Conservation (phyloP, 2,329 filamentous ascomycete genomes). For the Hypoxylon sp. region DNA sequence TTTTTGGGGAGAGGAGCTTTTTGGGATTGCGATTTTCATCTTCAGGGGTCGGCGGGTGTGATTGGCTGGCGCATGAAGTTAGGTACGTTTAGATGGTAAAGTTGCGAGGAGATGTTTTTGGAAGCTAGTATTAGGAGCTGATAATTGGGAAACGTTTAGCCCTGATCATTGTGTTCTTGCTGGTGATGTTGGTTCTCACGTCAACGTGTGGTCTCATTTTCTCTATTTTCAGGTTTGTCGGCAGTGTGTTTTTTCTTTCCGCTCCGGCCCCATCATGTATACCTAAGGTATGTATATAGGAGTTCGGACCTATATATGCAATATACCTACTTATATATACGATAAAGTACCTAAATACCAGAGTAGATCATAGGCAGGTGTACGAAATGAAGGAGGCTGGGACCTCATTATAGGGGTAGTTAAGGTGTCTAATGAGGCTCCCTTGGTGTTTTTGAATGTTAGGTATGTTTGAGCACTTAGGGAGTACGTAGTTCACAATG, state of each 20-base stretch:
- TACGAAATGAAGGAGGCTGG: neutral
- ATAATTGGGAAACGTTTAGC: conserved; percentile 8
- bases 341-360: neutral
- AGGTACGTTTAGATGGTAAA: conserved; percentile 11
- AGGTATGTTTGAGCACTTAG: neutral
- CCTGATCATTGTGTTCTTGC: neutral
- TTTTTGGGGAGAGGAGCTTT: conserved; percentile 3
- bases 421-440: neutral
- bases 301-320: no score
- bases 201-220: neutral
- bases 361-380: neutral
- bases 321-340: no score
- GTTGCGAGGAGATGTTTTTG: conserved; percentile 12
- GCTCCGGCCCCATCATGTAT: neutral
- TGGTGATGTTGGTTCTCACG: neutral
- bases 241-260: neutral
- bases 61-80: conserved; percentile 14
- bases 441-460: neutral
- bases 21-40: conserved; percentile 22
- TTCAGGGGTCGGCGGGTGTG: conserved; percentile 3
- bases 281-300: no score
- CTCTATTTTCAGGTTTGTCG: neutral
- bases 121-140: conserved; percentile 25
- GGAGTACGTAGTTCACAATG: neutral
- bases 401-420: neutral